Evolutionary conservation across 1,284 basidiomycete species (phyloP).

Genomic region (Tetrapyrgos nigripes): DNA sequence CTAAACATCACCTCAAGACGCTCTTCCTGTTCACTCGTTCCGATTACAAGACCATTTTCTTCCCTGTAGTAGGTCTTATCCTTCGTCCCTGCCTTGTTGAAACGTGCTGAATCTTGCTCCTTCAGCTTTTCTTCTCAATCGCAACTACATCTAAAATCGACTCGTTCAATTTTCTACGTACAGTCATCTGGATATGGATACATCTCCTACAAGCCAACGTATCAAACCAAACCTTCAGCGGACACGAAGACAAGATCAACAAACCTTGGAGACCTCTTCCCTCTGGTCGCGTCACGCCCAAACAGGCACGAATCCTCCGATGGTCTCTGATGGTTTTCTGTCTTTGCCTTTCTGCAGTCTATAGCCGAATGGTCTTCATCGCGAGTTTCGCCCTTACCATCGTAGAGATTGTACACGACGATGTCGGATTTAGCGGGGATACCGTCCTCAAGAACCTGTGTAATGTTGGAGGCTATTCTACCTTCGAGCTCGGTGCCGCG

Average conservation of each 20-base stretch:
- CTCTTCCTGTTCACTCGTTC: conserved; percentile 6
- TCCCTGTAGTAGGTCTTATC: conserved; percentile 6
- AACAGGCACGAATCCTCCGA: conserved; percentile 32
- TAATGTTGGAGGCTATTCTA: conserved; percentile 38
- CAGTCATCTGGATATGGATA: conserved; percentile 35
- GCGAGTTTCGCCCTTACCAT: conserved; percentile 30
- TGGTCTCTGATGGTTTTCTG: conserved; percentile 33
- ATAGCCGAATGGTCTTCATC: conserved; percentile 26
- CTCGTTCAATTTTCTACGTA: neutral
- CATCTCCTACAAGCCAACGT: conserved; percentile 41
- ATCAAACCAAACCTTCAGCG: conserved; percentile 38
- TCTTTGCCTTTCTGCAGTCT: conserved; percentile 27
- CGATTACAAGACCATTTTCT: conserved; percentile 5
- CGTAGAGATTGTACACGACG: conserved; percentile 37
- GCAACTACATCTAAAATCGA: neutral
- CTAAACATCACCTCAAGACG: no score
- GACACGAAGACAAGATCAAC: conserved; percentile 38
- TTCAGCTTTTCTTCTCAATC: neutral
- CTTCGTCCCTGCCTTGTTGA: neutral
- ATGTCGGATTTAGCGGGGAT: conserved; percentile 28
- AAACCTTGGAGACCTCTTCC: conserved; percentile 43
- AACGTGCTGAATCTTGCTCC: neutral
- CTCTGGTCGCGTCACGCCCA: conserved; percentile 31
- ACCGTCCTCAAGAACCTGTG: conserved; percentile 36
- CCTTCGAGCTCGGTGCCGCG: conserved; percentile 39